Percentiles rank a stretch among this genome's conserved stretches.
Evolutionary conservation across 345 rosid species (phyloP).

Genomic region (Camelina sativa): DNA sequence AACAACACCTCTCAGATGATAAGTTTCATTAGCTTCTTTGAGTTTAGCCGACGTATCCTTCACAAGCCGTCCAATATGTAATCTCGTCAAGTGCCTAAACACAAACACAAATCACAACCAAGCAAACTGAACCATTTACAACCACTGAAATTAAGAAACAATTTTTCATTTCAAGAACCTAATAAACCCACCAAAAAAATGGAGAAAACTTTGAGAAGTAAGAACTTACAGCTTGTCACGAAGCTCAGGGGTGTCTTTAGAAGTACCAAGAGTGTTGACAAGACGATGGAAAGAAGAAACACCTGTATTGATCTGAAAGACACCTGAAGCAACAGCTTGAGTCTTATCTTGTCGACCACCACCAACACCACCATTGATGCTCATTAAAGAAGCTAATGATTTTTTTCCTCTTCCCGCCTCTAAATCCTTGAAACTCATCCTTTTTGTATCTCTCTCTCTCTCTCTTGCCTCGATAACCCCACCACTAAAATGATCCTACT

Average conservation of each 20-base stretch:
- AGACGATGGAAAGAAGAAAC: conserved; percentile 88
- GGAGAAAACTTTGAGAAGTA: conserved; percentile 12
- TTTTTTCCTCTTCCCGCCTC: conserved; percentile 71
- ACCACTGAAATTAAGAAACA: no score
- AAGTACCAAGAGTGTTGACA: conserved; percentile 93
- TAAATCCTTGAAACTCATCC: conserved; percentile 96
- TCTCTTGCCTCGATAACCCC: conserved; percentile 34
- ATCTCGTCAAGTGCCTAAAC: conserved; percentile 74
- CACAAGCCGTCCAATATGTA: conserved; percentile 83
- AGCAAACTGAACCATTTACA: background rate
- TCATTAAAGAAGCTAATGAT: conserved; percentile 51
- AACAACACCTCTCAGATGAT: conserved; percentile 83
- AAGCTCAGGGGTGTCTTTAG: conserved; percentile 93
- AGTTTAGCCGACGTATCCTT: conserved; percentile 95
- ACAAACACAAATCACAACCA: conserved; percentile 6
- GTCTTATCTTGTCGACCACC: conserved; percentile 71
- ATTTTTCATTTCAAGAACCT: no score
- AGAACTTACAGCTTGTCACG: conserved; percentile 86
- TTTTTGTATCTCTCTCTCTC: background rate
- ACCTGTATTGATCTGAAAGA: conserved; percentile 91
- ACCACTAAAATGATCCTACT: conserved; percentile 14
- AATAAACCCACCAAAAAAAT: background rate
- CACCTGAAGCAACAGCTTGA: conserved; percentile 88
- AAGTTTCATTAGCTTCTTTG: conserved; percentile 86
- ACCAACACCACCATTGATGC: conserved; percentile 50